Evolutionary conservation across 1,284 basidiomycete genomes (phyloP).

Genomic region (Trichosporon sp.): DNA sequence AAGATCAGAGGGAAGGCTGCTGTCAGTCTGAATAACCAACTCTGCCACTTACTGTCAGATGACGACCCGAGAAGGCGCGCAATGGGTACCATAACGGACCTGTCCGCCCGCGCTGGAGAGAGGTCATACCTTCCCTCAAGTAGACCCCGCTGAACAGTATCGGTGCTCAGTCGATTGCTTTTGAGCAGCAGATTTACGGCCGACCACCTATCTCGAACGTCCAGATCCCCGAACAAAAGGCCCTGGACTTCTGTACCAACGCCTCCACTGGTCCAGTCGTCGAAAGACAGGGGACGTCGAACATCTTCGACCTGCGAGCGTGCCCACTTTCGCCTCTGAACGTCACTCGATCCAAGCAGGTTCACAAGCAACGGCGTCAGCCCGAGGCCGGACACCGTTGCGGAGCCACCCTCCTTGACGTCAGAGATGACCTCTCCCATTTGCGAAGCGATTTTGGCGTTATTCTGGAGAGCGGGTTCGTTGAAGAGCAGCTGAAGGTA

Average conservation of each 20-base stretch:
- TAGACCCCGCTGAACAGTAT: constrained; percentile 32
- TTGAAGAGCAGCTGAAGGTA: constrained; percentile 62
- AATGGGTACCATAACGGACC: constrained; percentile 35
- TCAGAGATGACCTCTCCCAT: constrained; percentile 22
- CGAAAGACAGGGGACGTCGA: constrained; percentile 24
- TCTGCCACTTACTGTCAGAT: constrained; percentile 43
- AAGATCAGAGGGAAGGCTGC: constrained; percentile 64
- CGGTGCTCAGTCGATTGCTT: constrained; percentile 19
- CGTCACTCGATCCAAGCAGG: constrained; percentile 23
- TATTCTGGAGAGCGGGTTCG: constrained; percentile 58
- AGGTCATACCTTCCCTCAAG: constrained; percentile 23
- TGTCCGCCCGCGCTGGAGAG: constrained; percentile 15
- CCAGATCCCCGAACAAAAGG: constrained; percentile 15
- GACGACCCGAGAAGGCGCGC: constrained; percentile 53
- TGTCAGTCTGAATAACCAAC: constrained; percentile 36
- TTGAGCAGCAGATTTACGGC: constrained; percentile 21
- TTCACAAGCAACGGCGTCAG: constrained; percentile 26
- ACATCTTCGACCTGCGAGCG: constrained; percentile 19
- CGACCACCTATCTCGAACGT: constrained; percentile 19
- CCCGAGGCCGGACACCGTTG: constrained; percentile 19
- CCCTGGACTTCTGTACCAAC: constrained; percentile 28
- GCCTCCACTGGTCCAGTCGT: constrained; percentile 30
- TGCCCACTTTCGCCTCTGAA: constrained; percentile 27
- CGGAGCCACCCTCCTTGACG: not conserved
- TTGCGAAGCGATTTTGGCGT: constrained; percentile 51